These are phyloP conservation scores for Trichoderma parareesei DNA, from an alignment of 495 filamentous ascomycete genomes.

Conservation along the genomic window DNA sequence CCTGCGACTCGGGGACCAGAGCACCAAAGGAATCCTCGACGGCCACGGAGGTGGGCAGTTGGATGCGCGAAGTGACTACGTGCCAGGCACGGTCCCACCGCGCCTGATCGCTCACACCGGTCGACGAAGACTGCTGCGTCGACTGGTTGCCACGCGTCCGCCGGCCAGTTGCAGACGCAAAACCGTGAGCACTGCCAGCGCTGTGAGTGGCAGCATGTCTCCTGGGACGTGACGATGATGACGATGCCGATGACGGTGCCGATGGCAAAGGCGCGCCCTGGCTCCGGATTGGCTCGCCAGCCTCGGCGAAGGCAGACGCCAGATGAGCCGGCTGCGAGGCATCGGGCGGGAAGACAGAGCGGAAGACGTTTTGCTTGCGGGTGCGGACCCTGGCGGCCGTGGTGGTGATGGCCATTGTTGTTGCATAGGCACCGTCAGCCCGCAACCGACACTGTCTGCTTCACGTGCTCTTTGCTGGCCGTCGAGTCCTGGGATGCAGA, in stretches of 20 bases:
- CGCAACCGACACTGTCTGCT: not conserved
- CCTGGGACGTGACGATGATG: conserved; percentile 4
- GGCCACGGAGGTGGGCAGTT: conserved; percentile 42
- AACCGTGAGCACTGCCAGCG: not conserved
- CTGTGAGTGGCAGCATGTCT: not conserved
- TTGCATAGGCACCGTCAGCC: not conserved
- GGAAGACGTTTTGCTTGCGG: conserved; percentile 36
- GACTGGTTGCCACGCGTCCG: conserved; percentile 5
- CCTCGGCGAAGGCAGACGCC: conserved; percentile 22
- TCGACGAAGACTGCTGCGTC: not conserved
- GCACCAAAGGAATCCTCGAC: conserved; percentile 34
- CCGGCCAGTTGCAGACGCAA: conserved; percentile 4
- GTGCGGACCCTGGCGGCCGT: conserved; percentile 31
- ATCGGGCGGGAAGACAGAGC: conserved; percentile 44
- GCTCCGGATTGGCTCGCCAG: conserved; percentile 27
- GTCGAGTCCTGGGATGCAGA: not conserved
- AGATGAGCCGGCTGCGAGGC: conserved; percentile 36
- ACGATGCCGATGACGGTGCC: conserved; percentile 14
- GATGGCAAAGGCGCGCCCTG: conserved; percentile 22
- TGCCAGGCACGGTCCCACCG: conserved; percentile 64
- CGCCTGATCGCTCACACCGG: conserved; percentile 40
- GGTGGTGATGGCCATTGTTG: conserved; percentile 19
- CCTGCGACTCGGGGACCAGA: conserved; percentile 35
- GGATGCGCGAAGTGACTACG: conserved; percentile 53
- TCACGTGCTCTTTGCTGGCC: not conserved